A percentile compares a stretch with the other conserved stretches of the same genome.
phyloP scores from a whole-genome alignment of 352 stramenopile genomes.

The Globisporangium camurandrum region DNA sequence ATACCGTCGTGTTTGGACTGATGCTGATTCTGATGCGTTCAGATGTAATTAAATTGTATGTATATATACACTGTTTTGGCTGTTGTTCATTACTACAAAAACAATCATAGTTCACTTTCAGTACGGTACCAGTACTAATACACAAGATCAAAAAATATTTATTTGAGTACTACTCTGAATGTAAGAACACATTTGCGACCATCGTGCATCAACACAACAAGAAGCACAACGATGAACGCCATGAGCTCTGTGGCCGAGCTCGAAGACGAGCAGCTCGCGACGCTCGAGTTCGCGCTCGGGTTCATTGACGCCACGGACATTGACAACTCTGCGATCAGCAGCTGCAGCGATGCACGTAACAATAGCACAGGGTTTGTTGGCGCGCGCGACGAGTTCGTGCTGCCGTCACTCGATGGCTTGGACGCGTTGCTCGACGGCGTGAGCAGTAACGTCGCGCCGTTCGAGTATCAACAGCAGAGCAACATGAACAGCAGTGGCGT shows the following conservation, averaged over 20 bases:
- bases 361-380: too few relatives aligned
- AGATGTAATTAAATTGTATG: too few relatives aligned
- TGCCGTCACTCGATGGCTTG: background rate
- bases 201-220: background rate
- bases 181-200: too few relatives aligned
- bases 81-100: background rate
- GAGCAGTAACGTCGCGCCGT: background rate
- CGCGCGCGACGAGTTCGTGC: background rate
- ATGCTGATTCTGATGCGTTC: background rate
- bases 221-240: too few relatives aligned
- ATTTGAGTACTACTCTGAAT: background rate
- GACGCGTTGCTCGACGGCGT: background rate
- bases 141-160: background rate
- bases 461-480: background rate
- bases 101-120: background rate
- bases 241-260: slow-evolving; percentile 12
- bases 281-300: slow-evolving; percentile 14
- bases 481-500: background rate
- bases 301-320: slow-evolving; percentile 12
- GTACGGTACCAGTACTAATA: too few relatives aligned
- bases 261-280: slow-evolving; percentile 15
- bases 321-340: background rate
- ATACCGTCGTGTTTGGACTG: background rate
- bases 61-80: background rate
- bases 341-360: background rate